These are phyloP conservation scores for Calonectria fujianensis DNA, from an alignment of 2,329 filamentous ascomycete species.

Conservation along the genomic window DNA sequence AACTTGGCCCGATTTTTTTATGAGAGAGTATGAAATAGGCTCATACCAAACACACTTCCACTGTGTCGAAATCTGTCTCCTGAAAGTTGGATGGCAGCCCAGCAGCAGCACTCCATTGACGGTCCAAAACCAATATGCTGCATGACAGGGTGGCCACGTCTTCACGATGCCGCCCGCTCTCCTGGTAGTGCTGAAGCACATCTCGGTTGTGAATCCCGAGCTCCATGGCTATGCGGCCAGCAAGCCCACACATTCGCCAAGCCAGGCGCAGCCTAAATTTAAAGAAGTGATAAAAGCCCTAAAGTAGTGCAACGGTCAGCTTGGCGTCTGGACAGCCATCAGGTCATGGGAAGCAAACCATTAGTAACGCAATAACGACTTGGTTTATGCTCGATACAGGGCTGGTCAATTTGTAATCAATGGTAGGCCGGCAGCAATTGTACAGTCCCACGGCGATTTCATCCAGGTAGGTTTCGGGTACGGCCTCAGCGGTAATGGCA, in stretches of 20 bases:
- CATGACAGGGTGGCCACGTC: not conserved
- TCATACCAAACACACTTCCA: constrained; percentile 14
- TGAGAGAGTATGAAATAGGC: not conserved
- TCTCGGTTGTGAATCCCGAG: constrained; percentile 20
- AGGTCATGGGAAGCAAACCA: not conserved
- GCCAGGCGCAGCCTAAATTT: not conserved
- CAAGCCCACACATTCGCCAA: constrained; percentile 21
- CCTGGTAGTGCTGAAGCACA: not conserved
- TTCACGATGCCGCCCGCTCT: not conserved
- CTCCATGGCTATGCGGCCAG: constrained; percentile 27
- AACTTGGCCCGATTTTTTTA: too few relatives aligned
- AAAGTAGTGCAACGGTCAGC: not conserved
- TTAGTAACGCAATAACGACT: not conserved
- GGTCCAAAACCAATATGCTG: constrained; percentile 9
- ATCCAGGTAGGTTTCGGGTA: not conserved
- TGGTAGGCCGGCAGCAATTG: constrained; percentile 8
- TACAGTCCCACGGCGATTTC: not conserved
- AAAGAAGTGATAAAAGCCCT: constrained; percentile 30
- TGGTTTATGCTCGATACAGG: constrained; percentile 2
- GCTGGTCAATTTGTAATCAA: constrained; percentile 6
- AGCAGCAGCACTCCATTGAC: constrained; percentile 26
- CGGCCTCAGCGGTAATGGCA: constrained; percentile 13
- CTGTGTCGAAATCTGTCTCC: constrained; percentile 28
- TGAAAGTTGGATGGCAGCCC: constrained; percentile 25
- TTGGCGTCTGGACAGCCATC: not conserved